phyloP scores from a whole-genome alignment of 192 early-diverging fungal genomes.

The Gryganskiella cystojenkinii region DNA sequence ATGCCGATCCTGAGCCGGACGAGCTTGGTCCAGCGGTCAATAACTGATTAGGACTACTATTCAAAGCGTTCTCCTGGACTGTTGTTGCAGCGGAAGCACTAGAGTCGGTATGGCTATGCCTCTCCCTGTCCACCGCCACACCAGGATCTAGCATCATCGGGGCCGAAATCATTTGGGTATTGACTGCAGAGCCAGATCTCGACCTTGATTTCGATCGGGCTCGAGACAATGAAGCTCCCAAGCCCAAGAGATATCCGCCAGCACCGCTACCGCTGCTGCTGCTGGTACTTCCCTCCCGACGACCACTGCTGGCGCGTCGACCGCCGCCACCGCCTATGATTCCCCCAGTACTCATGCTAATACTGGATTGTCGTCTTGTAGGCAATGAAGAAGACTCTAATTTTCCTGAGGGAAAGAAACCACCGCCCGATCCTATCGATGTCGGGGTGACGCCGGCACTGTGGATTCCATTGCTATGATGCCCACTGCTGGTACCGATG shows the following conservation, averaged over 20 bases:
- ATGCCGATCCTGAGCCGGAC: slow-evolving; percentile 7
- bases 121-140: no score
- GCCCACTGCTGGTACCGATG: slow-evolving; percentile 2
- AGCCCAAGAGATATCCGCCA: slow-evolving; percentile 27
- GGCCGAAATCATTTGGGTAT: not conserved
- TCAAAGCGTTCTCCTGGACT: no score
- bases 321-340: not conserved
- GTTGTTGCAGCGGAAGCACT: no score
- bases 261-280: slow-evolving; percentile 5
- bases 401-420: no score
- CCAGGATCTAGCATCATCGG: not conserved
- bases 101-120: no score
- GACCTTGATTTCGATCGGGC: slow-evolving; percentile 27
- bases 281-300: slow-evolving; percentile 29
- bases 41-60: no score
- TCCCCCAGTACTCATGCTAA: no score
- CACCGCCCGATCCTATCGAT: no score
- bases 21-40: no score
- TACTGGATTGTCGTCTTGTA: no score
- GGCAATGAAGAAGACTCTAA: no score
- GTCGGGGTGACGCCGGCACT: not conserved
- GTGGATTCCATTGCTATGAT: slow-evolving; percentile 8
- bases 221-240: slow-evolving; percentile 24
- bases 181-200: slow-evolving; percentile 8
- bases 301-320: not conserved